Percentiles rank a stretch among this genome's conserved stretches.
phyloP scores from a whole-genome alignment of 495 filamentous ascomycete species.

The Tuber aestivum region DNA sequence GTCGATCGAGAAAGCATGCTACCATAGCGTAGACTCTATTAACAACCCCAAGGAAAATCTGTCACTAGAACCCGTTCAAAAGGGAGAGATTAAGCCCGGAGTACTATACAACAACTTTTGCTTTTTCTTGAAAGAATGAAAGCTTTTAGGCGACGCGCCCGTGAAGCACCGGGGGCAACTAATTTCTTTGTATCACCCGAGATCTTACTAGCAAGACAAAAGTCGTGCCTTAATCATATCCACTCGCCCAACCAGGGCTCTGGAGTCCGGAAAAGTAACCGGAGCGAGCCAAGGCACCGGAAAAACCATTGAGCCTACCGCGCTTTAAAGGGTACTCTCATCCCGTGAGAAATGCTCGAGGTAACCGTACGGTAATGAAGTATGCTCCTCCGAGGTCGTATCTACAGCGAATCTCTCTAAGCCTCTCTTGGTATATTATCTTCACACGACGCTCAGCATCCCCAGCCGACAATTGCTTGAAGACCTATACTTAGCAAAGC shows the following conservation, averaged over 20 bases:
- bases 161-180: neutral
- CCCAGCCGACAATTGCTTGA: no score
- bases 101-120: neutral
- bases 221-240: neutral
- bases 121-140: neutral
- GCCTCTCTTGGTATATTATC: neutral
- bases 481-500: no score
- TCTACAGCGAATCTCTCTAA: neutral
- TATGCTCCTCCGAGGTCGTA: neutral
- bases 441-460: no score
- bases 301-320: neutral
- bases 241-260: neutral
- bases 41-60: neutral
- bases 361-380: neutral
- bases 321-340: neutral
- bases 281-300: neutral
- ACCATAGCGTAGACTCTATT: neutral
- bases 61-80: neutral
- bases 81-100: neutral
- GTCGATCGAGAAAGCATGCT: neutral
- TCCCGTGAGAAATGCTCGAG: neutral
- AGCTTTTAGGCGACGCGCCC: neutral
- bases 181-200: neutral
- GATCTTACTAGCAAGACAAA: neutral
- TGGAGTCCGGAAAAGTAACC: neutral